Evolutionary conservation across 106 monocot species (phyloP), one percentile per base, ranked within the genome.

Genomic region (Vanilla planifolia): DNA sequence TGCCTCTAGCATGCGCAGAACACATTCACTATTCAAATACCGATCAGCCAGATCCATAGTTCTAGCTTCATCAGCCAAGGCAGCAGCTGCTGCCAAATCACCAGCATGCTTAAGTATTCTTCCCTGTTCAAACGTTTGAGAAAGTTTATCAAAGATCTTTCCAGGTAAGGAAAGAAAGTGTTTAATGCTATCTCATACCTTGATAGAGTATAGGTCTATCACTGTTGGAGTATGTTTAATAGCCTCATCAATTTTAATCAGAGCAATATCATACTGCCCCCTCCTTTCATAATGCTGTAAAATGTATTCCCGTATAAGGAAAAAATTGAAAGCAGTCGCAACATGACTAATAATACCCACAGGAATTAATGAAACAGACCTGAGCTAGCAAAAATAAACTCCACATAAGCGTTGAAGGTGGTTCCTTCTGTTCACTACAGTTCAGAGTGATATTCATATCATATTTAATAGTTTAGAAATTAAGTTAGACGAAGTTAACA

Each of bases 21-120:
- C 95, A 84, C 96, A 96, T 41, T 87, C 84, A 59, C 96, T 96
- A 48, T 91, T 91, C 56, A 96, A 75, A 64, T 88, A 96, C 69
- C 96, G 91, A 60, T 96, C 91, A 69, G 96, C 96, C 63, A 96
- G 96, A 82, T 96, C 96, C 91, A 96, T 88, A 30, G 84, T 84
- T 73, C 96, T 91, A 69, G 96, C 96, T 75, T 96, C 91, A 77
- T 96, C 81, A 59, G 91, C 91, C 32, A 87, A 79, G 16, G 70
- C 59, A 62, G 96, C 79, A 24, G 91, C 96, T 52, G 96, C 87
- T 24, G 62, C 71, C 33, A 87, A 74, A 44, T 96, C 70, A 58
- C 96, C 96, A 20, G 79, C 81, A 75, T 96, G 81, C 41, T 85
- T 74, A 64, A 96, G 48, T 74, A 96, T 85, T 78, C 82, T 91